phyloP scores from a whole-genome alignment of 2,329 filamentous ascomycete species.

The Pestalotiopsis fici region DNA sequence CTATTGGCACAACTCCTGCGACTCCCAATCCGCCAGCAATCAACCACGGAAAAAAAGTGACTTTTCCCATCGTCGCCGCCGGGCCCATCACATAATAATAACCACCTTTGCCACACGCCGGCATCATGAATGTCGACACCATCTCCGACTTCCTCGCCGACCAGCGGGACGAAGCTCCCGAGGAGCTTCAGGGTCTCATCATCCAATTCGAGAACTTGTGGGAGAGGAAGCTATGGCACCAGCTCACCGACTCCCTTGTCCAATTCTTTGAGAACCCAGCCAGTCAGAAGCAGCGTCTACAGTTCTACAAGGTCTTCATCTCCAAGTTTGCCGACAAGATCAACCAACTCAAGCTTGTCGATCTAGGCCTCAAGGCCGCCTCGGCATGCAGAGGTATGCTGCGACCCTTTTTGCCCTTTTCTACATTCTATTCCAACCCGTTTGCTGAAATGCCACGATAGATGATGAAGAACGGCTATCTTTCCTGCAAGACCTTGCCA shows the following conservation, averaged over 20 bases:
- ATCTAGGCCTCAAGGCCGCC: slow-evolving; percentile 83
- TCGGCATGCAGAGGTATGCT: slow-evolving; percentile 75
- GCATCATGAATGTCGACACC: slow-evolving; percentile 77
- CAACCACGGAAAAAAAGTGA: not conserved
- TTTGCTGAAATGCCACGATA: slow-evolving; percentile 35
- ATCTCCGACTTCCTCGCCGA: slow-evolving; percentile 91
- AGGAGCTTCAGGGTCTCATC: slow-evolving; percentile 84
- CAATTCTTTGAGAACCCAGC: slow-evolving; percentile 83
- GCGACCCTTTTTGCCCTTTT: not conserved
- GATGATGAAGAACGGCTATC: slow-evolving; percentile 83
- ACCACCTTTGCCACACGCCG: not conserved
- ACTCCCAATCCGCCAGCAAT: not conserved
- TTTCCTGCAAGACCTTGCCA: slow-evolving; percentile 81
- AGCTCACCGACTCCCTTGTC: slow-evolving; percentile 87
- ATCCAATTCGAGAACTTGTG: slow-evolving; percentile 94
- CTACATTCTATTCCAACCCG: not conserved
- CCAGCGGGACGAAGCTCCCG: slow-evolving; percentile 84
- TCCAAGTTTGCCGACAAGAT: slow-evolving; percentile 97
- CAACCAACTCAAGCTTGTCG: slow-evolving; percentile 97
- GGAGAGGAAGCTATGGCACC: slow-evolving; percentile 99
- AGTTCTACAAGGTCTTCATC: slow-evolving; percentile 93
- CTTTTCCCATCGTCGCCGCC: not conserved
- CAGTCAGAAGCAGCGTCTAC: slow-evolving; percentile 81
- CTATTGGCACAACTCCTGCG: not conserved
- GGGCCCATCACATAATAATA: not conserved